A percentile compares a stretch with the other conserved stretches of the same genome.
Evolutionary conservation across 345 rosid species (phyloP).

Genomic region (Eutrema heterophyllum): DNA sequence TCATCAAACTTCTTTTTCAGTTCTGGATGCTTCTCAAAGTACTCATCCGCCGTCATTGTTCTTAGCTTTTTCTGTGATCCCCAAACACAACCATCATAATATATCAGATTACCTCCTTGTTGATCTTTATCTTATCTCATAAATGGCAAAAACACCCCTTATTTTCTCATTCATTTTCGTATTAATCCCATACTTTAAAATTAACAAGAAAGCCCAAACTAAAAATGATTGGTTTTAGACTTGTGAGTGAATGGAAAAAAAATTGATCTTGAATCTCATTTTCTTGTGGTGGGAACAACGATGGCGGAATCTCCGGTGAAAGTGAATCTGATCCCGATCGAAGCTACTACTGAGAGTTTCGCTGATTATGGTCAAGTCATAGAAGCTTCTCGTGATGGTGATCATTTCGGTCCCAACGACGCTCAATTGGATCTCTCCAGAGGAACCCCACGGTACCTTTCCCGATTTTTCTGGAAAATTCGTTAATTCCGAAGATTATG

Average conservation of each 20-base stretch:
- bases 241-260: background rate
- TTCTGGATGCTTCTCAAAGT: slow-evolving; percentile 92
- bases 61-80: slow-evolving; percentile 69
- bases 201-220: background rate
- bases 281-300: background rate
- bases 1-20: slow-evolving; percentile 93
- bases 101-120: background rate
- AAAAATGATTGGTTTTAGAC: background rate
- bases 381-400: slow-evolving; percentile 53
- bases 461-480: background rate
- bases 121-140: background rate
- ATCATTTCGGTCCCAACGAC: slow-evolving; percentile 61
- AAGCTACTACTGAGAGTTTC: slow-evolving; percentile 71
- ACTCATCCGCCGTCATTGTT: slow-evolving; percentile 98
- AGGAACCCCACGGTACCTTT: slow-evolving; percentile 63
- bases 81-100: background rate
- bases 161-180: background rate
- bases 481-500: background rate
- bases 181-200: background rate
- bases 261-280: background rate
- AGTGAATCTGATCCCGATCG: slow-evolving; percentile 50
- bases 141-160: background rate
- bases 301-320: slow-evolving; percentile 23
- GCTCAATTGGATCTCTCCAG: slow-evolving; percentile 67
- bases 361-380: slow-evolving; percentile 67